Evolutionary conservation across 116 monocot species (phyloP).

Genomic region (Thalassia testudinum): DNA sequence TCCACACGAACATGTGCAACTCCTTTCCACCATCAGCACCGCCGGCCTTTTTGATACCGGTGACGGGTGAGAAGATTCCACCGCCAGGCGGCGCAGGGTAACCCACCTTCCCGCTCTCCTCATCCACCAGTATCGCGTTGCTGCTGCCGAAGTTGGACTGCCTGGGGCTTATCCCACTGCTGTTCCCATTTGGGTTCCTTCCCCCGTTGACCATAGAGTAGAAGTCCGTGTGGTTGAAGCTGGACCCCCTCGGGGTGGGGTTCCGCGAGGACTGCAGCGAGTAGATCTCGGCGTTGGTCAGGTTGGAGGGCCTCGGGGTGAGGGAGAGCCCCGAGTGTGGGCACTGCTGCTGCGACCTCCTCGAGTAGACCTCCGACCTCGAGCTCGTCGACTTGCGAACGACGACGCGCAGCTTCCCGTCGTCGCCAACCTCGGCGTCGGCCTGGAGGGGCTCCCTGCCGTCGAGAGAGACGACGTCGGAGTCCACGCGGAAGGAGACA

Average conservation of each 20-base stretch:
- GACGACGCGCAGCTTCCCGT: conserved; percentile 25
- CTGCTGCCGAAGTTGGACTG: conserved; percentile 18
- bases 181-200: not conserved
- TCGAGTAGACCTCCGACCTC: conserved; percentile 8
- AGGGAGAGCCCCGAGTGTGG: conserved; percentile 3
- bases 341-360: conserved; percentile 9
- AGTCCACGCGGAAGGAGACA: conserved; percentile 26
- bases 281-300: conserved; percentile 41
- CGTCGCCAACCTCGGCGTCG: conserved; percentile 27
- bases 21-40: conserved; percentile 39
- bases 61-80: conserved; percentile 29
- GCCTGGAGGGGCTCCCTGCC: conserved; percentile 27
- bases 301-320: conserved; percentile 30
- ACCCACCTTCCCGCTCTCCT: conserved; percentile 13
- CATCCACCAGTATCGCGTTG: conserved; percentile 7
- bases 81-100: conserved; percentile 12
- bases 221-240: conserved; percentile 33
- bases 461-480: conserved; percentile 28
- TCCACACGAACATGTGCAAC: conserved; percentile 95
- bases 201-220: conserved; percentile 17
- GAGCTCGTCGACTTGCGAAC: conserved; percentile 31
- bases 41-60: conserved; percentile 20
- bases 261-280: conserved; percentile 35
- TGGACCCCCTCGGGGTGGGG: conserved; percentile 37
- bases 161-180: conserved; percentile 12